These are phyloP conservation scores for Candida taoyuanica DNA, from an alignment of 805 yeast genomes.

Conservation along the genomic window DNA sequence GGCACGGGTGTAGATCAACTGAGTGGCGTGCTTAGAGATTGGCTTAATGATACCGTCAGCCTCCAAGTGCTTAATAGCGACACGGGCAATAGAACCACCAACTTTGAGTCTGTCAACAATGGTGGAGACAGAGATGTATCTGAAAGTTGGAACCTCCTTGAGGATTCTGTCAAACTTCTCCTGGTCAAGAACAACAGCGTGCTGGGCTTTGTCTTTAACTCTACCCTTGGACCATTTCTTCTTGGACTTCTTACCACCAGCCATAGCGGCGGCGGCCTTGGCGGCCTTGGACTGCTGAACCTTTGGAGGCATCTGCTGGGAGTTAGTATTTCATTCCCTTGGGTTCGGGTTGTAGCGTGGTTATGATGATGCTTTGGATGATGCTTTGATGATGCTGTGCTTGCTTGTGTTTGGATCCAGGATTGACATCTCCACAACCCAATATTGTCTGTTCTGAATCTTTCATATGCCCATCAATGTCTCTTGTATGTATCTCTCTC, in stretches of 20 bases:
- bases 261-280: constrained; percentile 99
- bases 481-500: too few species aligned
- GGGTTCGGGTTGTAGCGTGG: not conserved
- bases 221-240: constrained; percentile 99
- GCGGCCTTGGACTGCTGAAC: constrained; percentile 99
- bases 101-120: constrained; percentile 98
- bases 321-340: constrained; percentile 19
- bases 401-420: too few species aligned
- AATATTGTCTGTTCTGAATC: too few species aligned
- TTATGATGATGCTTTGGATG: not conserved
- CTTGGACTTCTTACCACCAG: constrained; percentile 99
- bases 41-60: constrained; percentile 92
- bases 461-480: too few species aligned
- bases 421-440: too few species aligned
- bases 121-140: constrained; percentile 96
- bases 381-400: too few species aligned
- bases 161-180: constrained; percentile 98
- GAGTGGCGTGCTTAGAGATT: constrained; percentile 92
- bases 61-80: constrained; percentile 95
- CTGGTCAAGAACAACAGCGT: constrained; percentile 95
- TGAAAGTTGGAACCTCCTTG: constrained; percentile 99
- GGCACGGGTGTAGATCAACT: constrained; percentile 90
- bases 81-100: constrained; percentile 98
- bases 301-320: constrained; percentile 90
- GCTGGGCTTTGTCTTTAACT: constrained; percentile 99